These are phyloP conservation scores for Naganishia cerealis DNA, from an alignment of 1,284 basidiomycete genomes.

Conservation along the genomic window DNA sequence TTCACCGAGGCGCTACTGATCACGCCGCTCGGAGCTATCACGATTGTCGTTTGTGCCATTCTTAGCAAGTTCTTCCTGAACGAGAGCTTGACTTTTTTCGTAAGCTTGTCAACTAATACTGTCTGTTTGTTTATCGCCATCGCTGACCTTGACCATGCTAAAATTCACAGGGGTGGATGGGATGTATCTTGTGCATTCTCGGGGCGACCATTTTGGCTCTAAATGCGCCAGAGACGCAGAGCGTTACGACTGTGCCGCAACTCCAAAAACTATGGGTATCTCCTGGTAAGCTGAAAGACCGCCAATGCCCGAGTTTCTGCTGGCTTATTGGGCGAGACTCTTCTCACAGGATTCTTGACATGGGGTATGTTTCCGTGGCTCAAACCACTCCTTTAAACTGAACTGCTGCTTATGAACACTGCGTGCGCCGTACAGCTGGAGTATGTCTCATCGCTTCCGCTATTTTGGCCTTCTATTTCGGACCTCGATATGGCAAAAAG, in stretches of 20 bases:
- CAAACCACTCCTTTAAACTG: slow-evolving; percentile 70
- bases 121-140: too few species aligned
- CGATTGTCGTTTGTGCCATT: slow-evolving; percentile 92
- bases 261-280: slow-evolving; percentile 83
- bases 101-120: slow-evolving; percentile 33
- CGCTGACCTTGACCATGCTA: not conserved
- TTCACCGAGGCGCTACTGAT: slow-evolving; percentile 50
- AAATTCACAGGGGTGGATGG: slow-evolving; percentile 70
- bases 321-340: not conserved
- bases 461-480: slow-evolving; percentile 48
- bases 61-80: slow-evolving; percentile 90
- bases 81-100: slow-evolving; percentile 82
- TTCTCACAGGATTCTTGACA: slow-evolving; percentile 66
- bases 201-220: slow-evolving; percentile 57
- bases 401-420: slow-evolving; percentile 49
- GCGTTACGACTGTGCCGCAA: slow-evolving; percentile 73
- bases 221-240: slow-evolving; percentile 76
- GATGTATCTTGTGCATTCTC: slow-evolving; percentile 81
- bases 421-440: slow-evolving; percentile 23
- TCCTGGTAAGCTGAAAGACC: slow-evolving; percentile 55
- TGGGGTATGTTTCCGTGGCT: slow-evolving; percentile 66
- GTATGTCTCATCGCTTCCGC: slow-evolving; percentile 43
- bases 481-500: slow-evolving; percentile 75
- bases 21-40: slow-evolving; percentile 86
- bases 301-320: not conserved